Percentiles rank a stretch among this genome's conserved stretches.
phyloP scores from a whole-genome alignment of 768 basidiomycete species.

The Panaeolus cyanescens region DNA sequence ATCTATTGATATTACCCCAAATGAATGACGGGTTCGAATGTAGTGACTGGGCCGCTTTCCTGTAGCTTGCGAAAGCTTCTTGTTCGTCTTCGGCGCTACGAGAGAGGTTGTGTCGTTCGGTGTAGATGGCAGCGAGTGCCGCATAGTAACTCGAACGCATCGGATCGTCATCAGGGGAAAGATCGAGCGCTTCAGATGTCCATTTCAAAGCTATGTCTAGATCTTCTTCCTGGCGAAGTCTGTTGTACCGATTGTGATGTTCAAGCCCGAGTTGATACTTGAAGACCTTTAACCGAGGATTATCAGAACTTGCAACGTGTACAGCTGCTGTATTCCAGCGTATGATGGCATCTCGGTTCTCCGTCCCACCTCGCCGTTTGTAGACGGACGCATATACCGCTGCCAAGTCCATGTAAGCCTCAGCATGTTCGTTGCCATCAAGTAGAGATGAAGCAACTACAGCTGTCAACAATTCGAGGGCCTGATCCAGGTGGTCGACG shows the following conservation, averaged over 20 bases:
- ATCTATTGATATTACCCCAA: slow-evolving; percentile 11
- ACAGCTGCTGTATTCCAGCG: slow-evolving; percentile 12
- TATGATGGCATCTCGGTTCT: slow-evolving; percentile 8
- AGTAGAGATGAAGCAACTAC: neutral
- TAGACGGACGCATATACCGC: neutral
- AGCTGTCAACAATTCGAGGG: slow-evolving; percentile 4
- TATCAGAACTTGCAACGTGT: slow-evolving; percentile 7
- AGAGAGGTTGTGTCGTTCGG: slow-evolving; percentile 3
- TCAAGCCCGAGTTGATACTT: neutral
- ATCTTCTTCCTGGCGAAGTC: slow-evolving; percentile 8
- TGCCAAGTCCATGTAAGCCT: neutral
- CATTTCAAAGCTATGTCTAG: slow-evolving; percentile 6
- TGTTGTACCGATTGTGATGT: neutral
- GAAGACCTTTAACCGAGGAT: neutral
- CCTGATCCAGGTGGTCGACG: neutral
- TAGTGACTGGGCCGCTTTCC: neutral
- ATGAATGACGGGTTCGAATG: slow-evolving; percentile 6
- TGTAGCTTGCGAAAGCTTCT: neutral
- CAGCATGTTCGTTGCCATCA: neutral
- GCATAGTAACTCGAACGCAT: neutral
- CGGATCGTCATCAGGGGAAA: neutral
- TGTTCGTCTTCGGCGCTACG: neutral
- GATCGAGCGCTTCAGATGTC: neutral
- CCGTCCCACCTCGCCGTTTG: neutral
- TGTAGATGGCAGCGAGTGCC: slow-evolving; percentile 1